Percentiles rank a stretch among this genome's conserved stretches.
Conservation (phyloP, 257 asterid species). For the Solanum sejunctum region DNA sequence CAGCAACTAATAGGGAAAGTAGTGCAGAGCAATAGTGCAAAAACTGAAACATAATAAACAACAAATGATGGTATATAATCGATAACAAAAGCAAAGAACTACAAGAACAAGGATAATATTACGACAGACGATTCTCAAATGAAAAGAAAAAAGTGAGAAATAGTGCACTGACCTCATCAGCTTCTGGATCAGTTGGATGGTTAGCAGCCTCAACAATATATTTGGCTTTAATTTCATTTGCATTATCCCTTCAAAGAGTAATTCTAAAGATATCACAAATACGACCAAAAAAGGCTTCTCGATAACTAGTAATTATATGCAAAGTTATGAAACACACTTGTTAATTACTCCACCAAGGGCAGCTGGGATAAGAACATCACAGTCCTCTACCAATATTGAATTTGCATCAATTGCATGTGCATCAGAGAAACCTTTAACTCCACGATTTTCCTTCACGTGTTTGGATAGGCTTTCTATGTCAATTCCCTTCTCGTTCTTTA, state of each 20-base stretch:
- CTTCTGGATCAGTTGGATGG: constrained; percentile 93
- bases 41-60: too few species aligned
- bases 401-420: constrained; percentile 40
- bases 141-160: neutral
- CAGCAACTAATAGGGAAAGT: neutral
- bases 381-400: constrained; percentile 55
- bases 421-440: constrained; percentile 64
- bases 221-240: constrained; percentile 65
- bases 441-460: constrained; percentile 39
- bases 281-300: neutral
- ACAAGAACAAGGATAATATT: too few species aligned
- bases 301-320: neutral
- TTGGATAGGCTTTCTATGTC: constrained; percentile 42
- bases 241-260: constrained; percentile 43
- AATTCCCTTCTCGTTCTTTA: constrained; percentile 47
- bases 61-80: too few species aligned
- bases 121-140: neutral
- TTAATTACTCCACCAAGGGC: constrained; percentile 92
- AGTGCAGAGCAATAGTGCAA: too few species aligned
- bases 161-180: constrained; percentile 52
- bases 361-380: constrained; percentile 83
- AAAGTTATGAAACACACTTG: constrained; percentile 19
- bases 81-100: too few species aligned
- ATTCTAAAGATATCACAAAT: neutral
- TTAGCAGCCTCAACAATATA: constrained; percentile 21